A percentile compares a stretch with the other conserved stretches of the same genome.
phyloP scores from a whole-genome alignment of 495 filamentous ascomycete species.

The Cercophora scortea region DNA sequence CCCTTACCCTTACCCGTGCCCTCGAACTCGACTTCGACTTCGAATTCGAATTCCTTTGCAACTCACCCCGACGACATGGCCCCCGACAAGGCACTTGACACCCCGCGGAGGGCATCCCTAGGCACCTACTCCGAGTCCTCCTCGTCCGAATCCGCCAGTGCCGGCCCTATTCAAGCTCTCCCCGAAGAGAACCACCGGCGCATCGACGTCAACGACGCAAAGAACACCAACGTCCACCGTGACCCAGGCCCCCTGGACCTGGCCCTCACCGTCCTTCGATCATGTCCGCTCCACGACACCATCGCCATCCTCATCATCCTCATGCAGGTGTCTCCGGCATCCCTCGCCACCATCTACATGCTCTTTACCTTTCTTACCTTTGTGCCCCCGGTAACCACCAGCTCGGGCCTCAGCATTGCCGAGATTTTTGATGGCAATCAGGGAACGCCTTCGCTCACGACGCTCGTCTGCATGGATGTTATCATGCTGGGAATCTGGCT shows the following conservation, averaged over 20 bases:
- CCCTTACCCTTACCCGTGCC: conserved; percentile 31
- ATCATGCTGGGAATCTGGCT: conserved; percentile 80
- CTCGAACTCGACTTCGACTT: conserved; percentile 2
- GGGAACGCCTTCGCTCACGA: conserved; percentile 65
- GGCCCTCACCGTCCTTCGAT: conserved; percentile 77
- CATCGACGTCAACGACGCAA: conserved; percentile 58
- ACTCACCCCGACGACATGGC: conserved; percentile 31
- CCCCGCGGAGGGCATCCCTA: conserved; percentile 36
- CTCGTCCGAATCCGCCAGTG: conserved; percentile 36
- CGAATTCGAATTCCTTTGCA: conserved; percentile 23
- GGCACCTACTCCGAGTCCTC: conserved; percentile 42
- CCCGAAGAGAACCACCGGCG: conserved; percentile 46
- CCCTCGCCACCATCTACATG: conserved; percentile 84
- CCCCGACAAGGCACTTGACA: conserved; percentile 30
- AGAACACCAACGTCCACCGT: conserved; percentile 56
- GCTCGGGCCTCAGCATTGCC: conserved; percentile 43
- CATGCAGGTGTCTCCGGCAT: conserved; percentile 87
- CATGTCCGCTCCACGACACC: conserved; percentile 89
- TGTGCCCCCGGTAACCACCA: conserved; percentile 65
- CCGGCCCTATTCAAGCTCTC: conserved; percentile 26
- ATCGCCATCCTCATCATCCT: conserved; percentile 97
- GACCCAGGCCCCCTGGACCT: conserved; percentile 60
- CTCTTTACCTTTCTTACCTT: conserved; percentile 92
- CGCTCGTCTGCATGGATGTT: conserved; percentile 73
- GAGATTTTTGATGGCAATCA: conserved; percentile 45